Evolutionary conservation across 2,329 filamentous ascomycete genomes (phyloP).

Genomic region (Byssoonygena ceratinophila): DNA sequence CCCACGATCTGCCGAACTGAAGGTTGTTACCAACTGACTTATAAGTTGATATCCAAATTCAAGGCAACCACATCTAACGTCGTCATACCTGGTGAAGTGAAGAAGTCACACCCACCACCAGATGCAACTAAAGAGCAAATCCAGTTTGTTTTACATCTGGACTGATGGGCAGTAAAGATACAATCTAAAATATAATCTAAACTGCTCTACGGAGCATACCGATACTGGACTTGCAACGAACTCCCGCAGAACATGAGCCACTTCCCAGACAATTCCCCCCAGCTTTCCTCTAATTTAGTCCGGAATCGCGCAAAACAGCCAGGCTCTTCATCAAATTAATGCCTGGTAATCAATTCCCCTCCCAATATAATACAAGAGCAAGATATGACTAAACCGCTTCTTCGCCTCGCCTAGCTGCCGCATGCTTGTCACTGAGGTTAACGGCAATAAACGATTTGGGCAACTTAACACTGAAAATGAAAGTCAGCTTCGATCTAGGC

Average conservation of each 20-base stretch:
- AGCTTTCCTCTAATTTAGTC: background rate
- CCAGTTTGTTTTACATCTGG: no score
- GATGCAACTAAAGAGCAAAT: no score
- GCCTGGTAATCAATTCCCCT: background rate
- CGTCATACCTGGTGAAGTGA: no score
- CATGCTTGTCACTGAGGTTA: slow-evolving; percentile 42
- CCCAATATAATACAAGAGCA: slow-evolving; percentile 5
- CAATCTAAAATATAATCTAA: background rate
- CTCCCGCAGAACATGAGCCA: no score
- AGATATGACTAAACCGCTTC: background rate
- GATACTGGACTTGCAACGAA: no score
- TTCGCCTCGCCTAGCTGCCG: slow-evolving; percentile 18
- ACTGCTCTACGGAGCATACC: background rate
- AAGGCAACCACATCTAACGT: no score
- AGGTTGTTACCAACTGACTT: no score
- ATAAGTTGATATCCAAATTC: no score
- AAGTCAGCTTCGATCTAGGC: background rate
- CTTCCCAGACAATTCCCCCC: background rate
- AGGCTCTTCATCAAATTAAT: background rate
- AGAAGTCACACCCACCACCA: no score
- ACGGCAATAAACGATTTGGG: slow-evolving; percentile 44
- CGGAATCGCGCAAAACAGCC: no score
- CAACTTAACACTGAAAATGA: slow-evolving; percentile 37
- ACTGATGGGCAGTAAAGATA: no score
- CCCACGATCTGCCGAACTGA: no score